Evolutionary conservation across 1,284 basidiomycete genomes (phyloP).

Genomic region (Cutaneotrichosporon dermatis): DNA sequence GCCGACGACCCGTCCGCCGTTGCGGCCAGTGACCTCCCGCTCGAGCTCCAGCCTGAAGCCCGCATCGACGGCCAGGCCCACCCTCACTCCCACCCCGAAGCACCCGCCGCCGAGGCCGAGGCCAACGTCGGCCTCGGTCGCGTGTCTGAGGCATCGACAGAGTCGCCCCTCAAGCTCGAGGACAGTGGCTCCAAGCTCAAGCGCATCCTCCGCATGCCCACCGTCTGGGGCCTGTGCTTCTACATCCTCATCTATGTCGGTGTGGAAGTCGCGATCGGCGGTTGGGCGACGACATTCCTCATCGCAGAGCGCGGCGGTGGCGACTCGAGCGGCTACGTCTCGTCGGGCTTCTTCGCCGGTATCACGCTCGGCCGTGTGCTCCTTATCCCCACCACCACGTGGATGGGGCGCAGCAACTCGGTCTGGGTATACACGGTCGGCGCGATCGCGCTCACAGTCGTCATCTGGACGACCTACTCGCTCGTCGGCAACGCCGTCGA

Average conservation of each 20-base stretch:
- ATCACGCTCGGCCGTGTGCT: slow-evolving; percentile 41
- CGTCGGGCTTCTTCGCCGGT: slow-evolving; percentile 44
- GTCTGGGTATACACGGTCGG: slow-evolving; percentile 34
- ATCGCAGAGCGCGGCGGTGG: slow-evolving; percentile 37
- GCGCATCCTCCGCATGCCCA: slow-evolving; percentile 33
- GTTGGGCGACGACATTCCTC: slow-evolving; percentile 44
- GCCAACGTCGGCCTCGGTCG: background rate
- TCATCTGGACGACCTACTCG: slow-evolving; percentile 62
- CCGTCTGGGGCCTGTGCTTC: slow-evolving; percentile 34
- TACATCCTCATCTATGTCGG: slow-evolving; percentile 44
- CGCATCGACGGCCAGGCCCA: background rate
- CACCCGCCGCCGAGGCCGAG: background rate
- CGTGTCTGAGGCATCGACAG: background rate
- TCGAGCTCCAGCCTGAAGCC: background rate
- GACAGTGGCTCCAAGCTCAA: slow-evolving; percentile 36
- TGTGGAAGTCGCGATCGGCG: slow-evolving; percentile 41
- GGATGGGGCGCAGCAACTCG: slow-evolving; percentile 34
- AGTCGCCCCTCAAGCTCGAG: background rate
- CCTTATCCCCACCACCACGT: slow-evolving; percentile 40
- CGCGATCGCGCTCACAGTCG: slow-evolving; percentile 53
- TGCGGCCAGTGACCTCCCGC: background rate
- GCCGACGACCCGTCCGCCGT: background rate
- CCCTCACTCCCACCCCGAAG: background rate
- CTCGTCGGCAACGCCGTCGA: slow-evolving; percentile 60
- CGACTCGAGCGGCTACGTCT: slow-evolving; percentile 37